phyloP scores from a whole-genome alignment of 768 basidiomycete species.

The Nidula microcarpa region DNA sequence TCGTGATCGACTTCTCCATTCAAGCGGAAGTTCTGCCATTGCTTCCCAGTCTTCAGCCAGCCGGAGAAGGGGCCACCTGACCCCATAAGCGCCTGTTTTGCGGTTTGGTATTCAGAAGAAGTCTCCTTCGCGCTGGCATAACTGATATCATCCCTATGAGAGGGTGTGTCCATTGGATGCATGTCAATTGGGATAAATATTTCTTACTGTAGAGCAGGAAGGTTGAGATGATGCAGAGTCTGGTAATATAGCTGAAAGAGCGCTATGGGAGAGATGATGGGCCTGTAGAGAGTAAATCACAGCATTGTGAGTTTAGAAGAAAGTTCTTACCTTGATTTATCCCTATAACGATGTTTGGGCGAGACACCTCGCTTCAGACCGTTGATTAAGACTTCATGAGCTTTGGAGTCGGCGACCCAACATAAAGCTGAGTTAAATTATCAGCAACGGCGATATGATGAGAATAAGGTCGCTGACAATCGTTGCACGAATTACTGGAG shows the following conservation, averaged over 20 bases:
- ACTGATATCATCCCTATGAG: conserved; percentile 2
- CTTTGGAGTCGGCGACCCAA: conserved; percentile 56
- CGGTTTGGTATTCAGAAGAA: conserved; percentile 35
- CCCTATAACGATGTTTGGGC: conserved; percentile 61
- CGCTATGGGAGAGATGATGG: conserved; percentile 30
- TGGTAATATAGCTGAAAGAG: conserved; percentile 44
- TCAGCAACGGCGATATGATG: background rate
- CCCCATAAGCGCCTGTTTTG: conserved; percentile 45
- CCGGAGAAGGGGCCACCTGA: conserved; percentile 48
- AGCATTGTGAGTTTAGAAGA: background rate
- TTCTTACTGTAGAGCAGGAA: conserved; percentile 8
- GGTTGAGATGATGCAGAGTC: conserved; percentile 9
- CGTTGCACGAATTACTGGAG: conserved; percentile 55
- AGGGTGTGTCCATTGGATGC: too few relatives aligned
- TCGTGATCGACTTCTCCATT: conserved; percentile 3
- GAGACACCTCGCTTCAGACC: conserved; percentile 77
- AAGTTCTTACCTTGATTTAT: conserved; percentile 53
- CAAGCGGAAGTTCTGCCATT: conserved; percentile 48
- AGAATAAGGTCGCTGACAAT: conserved; percentile 42
- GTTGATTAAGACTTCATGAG: conserved; percentile 68
- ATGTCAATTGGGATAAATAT: background rate
- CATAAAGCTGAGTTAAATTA: conserved; percentile 50
- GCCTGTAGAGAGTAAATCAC: conserved; percentile 9
- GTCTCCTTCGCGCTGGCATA: conserved; percentile 7
- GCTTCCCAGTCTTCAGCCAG: conserved; percentile 55